Conservation (phyloP, 1,284 basidiomycete species). For the Mixia osmundae region DNA sequence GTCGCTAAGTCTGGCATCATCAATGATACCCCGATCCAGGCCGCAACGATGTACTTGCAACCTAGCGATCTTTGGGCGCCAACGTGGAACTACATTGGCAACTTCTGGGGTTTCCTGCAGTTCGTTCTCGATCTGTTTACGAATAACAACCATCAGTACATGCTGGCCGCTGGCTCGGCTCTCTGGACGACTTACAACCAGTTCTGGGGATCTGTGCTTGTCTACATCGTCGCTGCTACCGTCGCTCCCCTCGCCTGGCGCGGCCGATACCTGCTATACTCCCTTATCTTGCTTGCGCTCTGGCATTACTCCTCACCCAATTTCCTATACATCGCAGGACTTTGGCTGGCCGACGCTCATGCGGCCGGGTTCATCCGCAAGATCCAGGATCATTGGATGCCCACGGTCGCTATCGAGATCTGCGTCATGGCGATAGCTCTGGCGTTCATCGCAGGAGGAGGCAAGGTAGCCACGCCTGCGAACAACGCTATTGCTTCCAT, state of each 20-base stretch:
- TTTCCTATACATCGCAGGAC: conserved; percentile 23
- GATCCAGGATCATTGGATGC: conserved; percentile 23
- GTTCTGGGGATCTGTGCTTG: conserved; percentile 25
- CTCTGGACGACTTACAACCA: conserved; percentile 25
- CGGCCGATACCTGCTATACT: conserved; percentile 16
- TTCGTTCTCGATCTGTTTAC: conserved; percentile 23
- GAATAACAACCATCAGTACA: conserved; percentile 23
- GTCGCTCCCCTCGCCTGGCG: conserved; percentile 20
- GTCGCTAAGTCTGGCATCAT: conserved; percentile 16
- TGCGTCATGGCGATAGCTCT: conserved; percentile 20
- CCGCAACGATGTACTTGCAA: conserved; percentile 16
- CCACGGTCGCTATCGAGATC: conserved; percentile 20
- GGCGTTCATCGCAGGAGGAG: conserved; percentile 20
- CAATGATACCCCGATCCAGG: conserved; percentile 19
- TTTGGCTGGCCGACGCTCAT: conserved; percentile 22
- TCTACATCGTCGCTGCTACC: conserved; percentile 23
- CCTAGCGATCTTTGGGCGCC: conserved; percentile 22
- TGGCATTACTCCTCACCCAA: conserved; percentile 21
- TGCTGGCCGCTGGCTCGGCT: conserved; percentile 22
- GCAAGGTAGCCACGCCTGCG: conserved; percentile 19
- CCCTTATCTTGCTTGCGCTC: conserved; percentile 14
- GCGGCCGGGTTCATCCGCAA: conserved; percentile 23
- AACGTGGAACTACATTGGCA: conserved; percentile 22
- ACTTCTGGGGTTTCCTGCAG: conserved; percentile 21
- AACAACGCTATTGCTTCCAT: conserved; percentile 18